Conservation (phyloP, 768 basidiomycete species). For the Pleurotus sapidus region DNA sequence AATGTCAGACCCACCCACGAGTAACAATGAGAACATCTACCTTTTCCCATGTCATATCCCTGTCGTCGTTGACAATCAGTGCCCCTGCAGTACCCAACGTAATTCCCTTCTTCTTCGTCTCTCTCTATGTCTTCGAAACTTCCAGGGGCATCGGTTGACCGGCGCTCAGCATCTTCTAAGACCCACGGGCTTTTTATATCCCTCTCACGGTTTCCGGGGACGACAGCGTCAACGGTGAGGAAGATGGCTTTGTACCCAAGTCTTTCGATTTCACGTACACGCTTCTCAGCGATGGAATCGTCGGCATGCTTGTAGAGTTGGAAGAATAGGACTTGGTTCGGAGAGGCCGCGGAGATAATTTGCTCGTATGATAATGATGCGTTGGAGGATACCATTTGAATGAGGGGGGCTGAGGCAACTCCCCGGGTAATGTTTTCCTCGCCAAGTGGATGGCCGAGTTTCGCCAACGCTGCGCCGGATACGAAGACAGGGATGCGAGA, state of each 20-base stretch:
- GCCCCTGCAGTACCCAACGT: constrained; percentile 65
- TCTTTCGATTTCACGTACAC: constrained; percentile 66
- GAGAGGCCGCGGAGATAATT: constrained; percentile 55
- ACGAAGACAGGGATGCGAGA: constrained; percentile 81
- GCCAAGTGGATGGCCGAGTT: constrained; percentile 83
- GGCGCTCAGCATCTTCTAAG: constrained; percentile 50
- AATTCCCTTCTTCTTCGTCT: constrained; percentile 28
- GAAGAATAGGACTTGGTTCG: constrained; percentile 69
- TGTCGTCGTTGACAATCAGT: constrained; percentile 62
- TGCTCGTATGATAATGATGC: constrained; percentile 64
- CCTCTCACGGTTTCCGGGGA: constrained; percentile 75
- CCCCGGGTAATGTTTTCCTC: constrained; percentile 81
- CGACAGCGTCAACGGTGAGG: constrained; percentile 88
- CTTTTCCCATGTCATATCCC: constrained; percentile 77
- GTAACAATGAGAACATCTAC: constrained; percentile 25
- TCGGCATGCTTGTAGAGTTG: constrained; percentile 84
- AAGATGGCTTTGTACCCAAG: constrained; percentile 88
- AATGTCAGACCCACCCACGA: neutral
- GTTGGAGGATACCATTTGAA: constrained; percentile 85
- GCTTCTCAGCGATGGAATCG: constrained; percentile 60
- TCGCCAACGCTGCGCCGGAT: constrained; percentile 80
- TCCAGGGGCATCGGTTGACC: constrained; percentile 24
- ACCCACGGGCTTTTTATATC: constrained; percentile 62
- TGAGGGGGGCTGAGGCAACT: constrained; percentile 60
- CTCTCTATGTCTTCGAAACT: constrained; percentile 16